Evolutionary conservation across 169 alveolate genomes (phyloP).

Genomic region (Plasmodium adleri): DNA sequence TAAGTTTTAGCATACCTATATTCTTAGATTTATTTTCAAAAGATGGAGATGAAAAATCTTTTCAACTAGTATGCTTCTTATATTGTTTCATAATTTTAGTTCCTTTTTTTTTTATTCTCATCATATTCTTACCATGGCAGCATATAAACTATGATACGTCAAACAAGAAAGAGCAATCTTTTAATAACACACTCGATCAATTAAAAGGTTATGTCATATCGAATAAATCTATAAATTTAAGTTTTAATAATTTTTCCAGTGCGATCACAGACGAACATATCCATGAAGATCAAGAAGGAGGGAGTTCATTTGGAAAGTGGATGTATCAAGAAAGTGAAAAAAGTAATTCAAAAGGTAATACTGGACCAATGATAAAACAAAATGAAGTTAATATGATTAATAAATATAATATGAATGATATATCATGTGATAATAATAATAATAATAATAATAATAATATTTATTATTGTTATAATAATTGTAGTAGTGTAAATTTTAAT

Average conservation of each 20-base stretch:
- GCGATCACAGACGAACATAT: not conserved
- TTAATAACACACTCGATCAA: conserved; percentile 28
- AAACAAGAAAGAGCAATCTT: not conserved
- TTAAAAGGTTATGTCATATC: conserved; percentile 41
- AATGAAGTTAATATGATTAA: too few relatives aligned
- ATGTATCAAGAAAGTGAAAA: not conserved
- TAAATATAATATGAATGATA: too few relatives aligned
- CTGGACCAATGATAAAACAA: too few relatives aligned
- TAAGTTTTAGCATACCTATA: conserved; percentile 65
- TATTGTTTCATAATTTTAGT: conserved; percentile 47
- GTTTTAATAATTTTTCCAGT: not conserved
- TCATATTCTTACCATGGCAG: conserved; percentile 32
- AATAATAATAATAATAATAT: too few relatives aligned
- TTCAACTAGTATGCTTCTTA: conserved; percentile 35
- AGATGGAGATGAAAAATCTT: conserved; percentile 19
- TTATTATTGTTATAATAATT: too few relatives aligned
- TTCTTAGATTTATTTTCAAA: conserved; percentile 50
- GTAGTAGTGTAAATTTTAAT: too few relatives aligned
- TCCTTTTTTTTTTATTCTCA: conserved; percentile 40
- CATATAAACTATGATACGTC: conserved; percentile 6
- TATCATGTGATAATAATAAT: too few relatives aligned
- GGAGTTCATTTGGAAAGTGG: not conserved
- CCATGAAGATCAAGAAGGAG: too few relatives aligned
- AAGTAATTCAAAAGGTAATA: not conserved
- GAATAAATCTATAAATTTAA: not conserved